Evolutionary conservation across 1,284 basidiomycete species (phyloP), one percentile per base, ranked within the genome.

Genomic region (Melampsora medusae): DNA sequence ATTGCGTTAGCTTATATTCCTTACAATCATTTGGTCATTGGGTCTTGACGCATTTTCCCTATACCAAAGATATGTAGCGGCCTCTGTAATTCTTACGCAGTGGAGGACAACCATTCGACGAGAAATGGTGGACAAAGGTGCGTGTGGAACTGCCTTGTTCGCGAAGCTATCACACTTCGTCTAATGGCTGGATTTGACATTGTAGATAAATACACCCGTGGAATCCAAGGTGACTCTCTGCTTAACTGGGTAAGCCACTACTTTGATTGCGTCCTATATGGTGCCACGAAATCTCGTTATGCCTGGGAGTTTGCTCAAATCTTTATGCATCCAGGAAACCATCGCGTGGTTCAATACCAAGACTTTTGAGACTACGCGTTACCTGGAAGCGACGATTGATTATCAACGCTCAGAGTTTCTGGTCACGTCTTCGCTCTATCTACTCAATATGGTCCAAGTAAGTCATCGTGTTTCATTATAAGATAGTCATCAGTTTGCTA

Each of bases 321-420:
- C 9, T 80, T 7, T 4, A 56, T 22, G 82, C 69, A 81, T 81
- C 73, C 82, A 81, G 78, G 82, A 83, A 77, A 81, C 81, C 19
- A 81, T 83, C 77, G 92, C 92, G 82, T 92, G 91, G 83, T 93
- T 92, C 82, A 88, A 88, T 42, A 91, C 91, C 35, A 92, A 95
- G 82, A 86, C 87, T 46, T 90, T 92, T 81, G 92, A 94, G 82
- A 88, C 87, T 22, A 86, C 86, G 66, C 87, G 92, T 38, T 93
- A 93, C 81, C 83, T 86, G 14, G 86, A 88, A 25, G 90, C 92
- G 1, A 87, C 93, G 79, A 84, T 85, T n/a, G 86, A 90, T 77
- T 93, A 93, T 80, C 92, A 93, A 81, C 82, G 84, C 28, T 84
- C 91, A 67, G 91, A 92, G 81, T 90, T 88, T 82, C 87, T 86